Evolutionary conservation across 768 basidiomycete genomes (phyloP), one percentile per base, ranked within the genome.

Genomic region (Pleurotus sapidus): DNA sequence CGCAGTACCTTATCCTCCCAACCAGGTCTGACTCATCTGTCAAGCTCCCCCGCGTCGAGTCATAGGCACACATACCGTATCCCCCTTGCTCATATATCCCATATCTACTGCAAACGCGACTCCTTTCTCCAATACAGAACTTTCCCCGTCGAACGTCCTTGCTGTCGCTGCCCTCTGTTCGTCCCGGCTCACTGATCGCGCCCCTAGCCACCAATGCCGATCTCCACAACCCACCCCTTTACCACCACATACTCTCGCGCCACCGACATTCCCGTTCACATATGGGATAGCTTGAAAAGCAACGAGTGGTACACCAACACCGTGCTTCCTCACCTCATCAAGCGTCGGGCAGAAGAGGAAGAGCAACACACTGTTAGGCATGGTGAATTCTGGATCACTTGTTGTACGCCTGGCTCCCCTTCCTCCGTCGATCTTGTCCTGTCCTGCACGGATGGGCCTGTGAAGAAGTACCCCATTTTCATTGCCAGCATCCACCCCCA

Each of bases 391-490:
- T 81, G 78, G 78, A 68, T 79, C 25, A 63, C 71, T 12, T 70
- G 65, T 30, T 58, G 56, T 30, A 59, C 64, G 4, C 40, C 37
- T 4, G 14, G 37, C 11, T 37, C 38, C 37, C 24, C 57, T 1
- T 46, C 27, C 7, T 37, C 55, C n/a, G 67, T 87, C 43, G 75
- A 79, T 20, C 79, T 86, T 58, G 69, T 91, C 7, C 70, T 89
- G 3, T 80, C 87, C 9, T 83, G 82, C 61, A 88, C 86, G 0
- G 67, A 77, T 25, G 82, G 82, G 0, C 65, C 69, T 17, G 70
- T 87, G 49, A 88, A 81, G 1, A 64, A 72, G 47, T 88, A 91
- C 60, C 91, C 90, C 2, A 62, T 88, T 6, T 91, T 91, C 71
- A 73, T 91, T 25, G 81, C 77, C 64, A 80, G 74, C 23, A 72